A percentile compares a stretch with the other conserved stretches of the same genome.
phyloP scores from a whole-genome alignment of 2,329 filamentous ascomycete species.

The Epichloe gansuensis region DNA sequence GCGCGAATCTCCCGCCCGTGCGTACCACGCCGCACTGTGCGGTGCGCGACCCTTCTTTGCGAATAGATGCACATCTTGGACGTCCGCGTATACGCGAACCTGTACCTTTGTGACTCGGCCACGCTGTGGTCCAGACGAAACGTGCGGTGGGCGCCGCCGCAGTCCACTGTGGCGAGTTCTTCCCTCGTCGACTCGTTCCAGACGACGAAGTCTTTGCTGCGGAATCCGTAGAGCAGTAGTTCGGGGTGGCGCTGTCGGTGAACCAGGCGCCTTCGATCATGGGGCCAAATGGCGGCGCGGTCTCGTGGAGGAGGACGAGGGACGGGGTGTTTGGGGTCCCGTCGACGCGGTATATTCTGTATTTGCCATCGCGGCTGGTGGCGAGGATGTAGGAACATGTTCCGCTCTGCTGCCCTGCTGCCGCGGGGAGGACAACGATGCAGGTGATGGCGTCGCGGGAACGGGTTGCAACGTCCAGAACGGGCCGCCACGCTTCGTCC shows the following conservation, averaged over 20 bases:
- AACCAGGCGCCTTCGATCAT: constrained; percentile 66
- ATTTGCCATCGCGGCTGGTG: constrained; percentile 66
- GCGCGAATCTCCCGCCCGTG: constrained; percentile 78
- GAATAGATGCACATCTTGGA: constrained; percentile 38
- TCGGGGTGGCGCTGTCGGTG: constrained; percentile 28
- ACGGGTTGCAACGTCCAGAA: constrained; percentile 27
- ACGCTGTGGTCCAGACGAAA: constrained; percentile 42
- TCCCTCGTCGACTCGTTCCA: constrained; percentile 64
- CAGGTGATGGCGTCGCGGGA: constrained; percentile 55
- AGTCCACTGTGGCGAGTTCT: constrained; percentile 62
- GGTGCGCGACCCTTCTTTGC: constrained; percentile 24
- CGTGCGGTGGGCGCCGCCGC: constrained; percentile 71
- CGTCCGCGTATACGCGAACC: constrained; percentile 66
- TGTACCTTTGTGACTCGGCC: constrained; percentile 21
- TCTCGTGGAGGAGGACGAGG: constrained; percentile 50
- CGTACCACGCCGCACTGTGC: constrained; percentile 52
- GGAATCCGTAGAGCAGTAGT: constrained; percentile 70
- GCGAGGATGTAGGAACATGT: constrained; percentile 45
- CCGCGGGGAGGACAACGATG: constrained; percentile 36
- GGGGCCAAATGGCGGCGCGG: constrained; percentile 57
- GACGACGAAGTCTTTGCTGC: constrained; percentile 64
- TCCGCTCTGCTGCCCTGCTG: constrained; percentile 7
- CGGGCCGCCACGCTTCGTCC: constrained; percentile 14
- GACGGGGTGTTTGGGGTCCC: constrained; percentile 9
- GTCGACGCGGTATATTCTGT: constrained; percentile 47